Evolutionary conservation across 78 protist species (phyloP).

Genomic region (Tieghemostelium lacteum): DNA sequence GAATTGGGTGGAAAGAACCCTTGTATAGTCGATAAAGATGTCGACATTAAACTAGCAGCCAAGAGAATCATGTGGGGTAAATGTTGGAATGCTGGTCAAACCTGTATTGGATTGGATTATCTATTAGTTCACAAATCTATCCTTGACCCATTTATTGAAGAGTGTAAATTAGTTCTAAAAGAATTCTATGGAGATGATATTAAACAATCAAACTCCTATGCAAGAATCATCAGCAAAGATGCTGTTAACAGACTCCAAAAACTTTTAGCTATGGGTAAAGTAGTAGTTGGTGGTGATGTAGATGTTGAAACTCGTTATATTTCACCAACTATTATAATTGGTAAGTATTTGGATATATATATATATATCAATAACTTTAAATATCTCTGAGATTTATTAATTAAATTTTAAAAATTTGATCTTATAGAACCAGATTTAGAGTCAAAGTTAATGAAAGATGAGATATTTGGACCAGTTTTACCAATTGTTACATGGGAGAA

Average conservation of each 20-base stretch:
- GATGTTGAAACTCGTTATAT: slow-evolving; percentile 69
- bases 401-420: too few species aligned
- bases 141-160: slow-evolving; percentile 35
- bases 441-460: slow-evolving; percentile 62
- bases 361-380: too few species aligned
- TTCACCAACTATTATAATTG: slow-evolving; percentile 86
- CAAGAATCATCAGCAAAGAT: slow-evolving; percentile 51
- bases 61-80: slow-evolving; percentile 78
- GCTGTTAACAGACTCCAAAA: slow-evolving; percentile 29
- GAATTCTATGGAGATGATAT: slow-evolving; percentile 65
- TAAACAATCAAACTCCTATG: slow-evolving; percentile 20
- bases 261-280: slow-evolving; percentile 56
- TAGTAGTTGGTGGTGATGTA: slow-evolving; percentile 81
- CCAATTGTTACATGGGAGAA: slow-evolving; percentile 79
- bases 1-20: slow-evolving; percentile 98
- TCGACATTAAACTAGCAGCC: slow-evolving; percentile 80
- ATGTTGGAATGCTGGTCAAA: slow-evolving; percentile 93
- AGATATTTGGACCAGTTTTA: slow-evolving; percentile 94
- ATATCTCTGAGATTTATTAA: too few species aligned
- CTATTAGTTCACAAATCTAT: slow-evolving; percentile 55
- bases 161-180: slow-evolving; percentile 30
- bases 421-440: slow-evolving; percentile 49
- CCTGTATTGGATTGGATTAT: slow-evolving; percentile 87
- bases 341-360: background rate
- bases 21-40: slow-evolving; percentile 80